A percentile compares a stretch with the other conserved stretches of the same genome.
Conservation (phyloP, 352 stramenopile species). For the Phytophthora meadii region DNA sequence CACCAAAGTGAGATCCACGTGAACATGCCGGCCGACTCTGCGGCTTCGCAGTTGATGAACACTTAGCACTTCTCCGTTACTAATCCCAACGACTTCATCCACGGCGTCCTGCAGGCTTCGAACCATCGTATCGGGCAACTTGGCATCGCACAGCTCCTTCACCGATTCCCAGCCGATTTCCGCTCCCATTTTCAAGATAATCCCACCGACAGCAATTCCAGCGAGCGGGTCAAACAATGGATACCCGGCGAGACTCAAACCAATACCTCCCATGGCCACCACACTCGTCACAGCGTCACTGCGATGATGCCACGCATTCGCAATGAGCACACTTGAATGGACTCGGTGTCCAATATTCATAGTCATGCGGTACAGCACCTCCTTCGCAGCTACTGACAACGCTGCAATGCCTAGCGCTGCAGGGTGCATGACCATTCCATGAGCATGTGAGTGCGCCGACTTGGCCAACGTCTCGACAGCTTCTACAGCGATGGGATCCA, state of each 20-base stretch:
- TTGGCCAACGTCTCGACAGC: slow-evolving; percentile 46
- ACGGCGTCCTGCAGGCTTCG: slow-evolving; percentile 47
- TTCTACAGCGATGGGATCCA: slow-evolving; percentile 43
- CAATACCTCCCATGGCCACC: slow-evolving; percentile 73
- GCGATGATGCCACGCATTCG: slow-evolving; percentile 96
- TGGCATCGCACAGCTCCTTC: slow-evolving; percentile 70
- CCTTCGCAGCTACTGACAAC: slow-evolving; percentile 91
- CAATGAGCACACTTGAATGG: slow-evolving; percentile 94
- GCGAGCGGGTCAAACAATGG: slow-evolving; percentile 74
- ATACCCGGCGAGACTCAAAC: slow-evolving; percentile 63
- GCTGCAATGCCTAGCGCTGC: slow-evolving; percentile 84
- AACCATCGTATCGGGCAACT: slow-evolving; percentile 48
- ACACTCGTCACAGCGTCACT: slow-evolving; percentile 87
- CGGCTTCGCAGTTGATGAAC: slow-evolving; percentile 63
- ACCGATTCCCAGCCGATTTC: slow-evolving; percentile 71
- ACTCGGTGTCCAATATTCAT: slow-evolving; percentile 87
- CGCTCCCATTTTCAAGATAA: slow-evolving; percentile 80
- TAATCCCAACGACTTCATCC: slow-evolving; percentile 46
- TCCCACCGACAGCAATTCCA: slow-evolving; percentile 74
- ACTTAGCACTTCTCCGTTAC: slow-evolving; percentile 49
- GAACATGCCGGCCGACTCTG: slow-evolving; percentile 59
- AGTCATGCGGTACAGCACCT: slow-evolving; percentile 93
- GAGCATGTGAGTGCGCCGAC: slow-evolving; percentile 20
- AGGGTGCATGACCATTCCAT: slow-evolving; percentile 55
- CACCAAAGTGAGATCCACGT: slow-evolving; percentile 70